Evolutionary conservation across 2,329 filamentous ascomycete genomes (phyloP).

Genomic region (Mycosphaerella sp.): DNA sequence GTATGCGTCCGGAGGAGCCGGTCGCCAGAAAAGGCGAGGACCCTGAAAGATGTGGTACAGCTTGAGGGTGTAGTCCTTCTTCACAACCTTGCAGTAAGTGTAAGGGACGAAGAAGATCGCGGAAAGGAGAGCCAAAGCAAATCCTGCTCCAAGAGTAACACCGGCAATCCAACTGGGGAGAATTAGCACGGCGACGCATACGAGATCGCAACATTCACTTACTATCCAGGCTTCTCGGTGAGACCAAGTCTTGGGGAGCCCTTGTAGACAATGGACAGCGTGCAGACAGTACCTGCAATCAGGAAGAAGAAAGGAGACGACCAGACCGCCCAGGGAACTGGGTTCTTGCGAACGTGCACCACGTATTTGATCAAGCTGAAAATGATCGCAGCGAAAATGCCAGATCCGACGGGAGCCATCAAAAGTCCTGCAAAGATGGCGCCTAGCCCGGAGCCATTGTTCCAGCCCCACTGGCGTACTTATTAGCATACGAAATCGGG

Average conservation of each 20-base stretch:
- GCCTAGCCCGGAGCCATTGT: constrained; percentile 39
- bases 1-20: constrained; percentile 25
- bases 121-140: constrained; percentile 46
- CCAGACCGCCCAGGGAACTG: constrained; percentile 45
- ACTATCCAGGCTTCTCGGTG: constrained; percentile 35
- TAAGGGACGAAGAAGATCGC: constrained; percentile 54
- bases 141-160: constrained; percentile 50
- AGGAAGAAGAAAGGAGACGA: constrained; percentile 45
- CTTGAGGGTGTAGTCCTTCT: constrained; percentile 56
- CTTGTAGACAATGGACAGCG: constrained; percentile 54
- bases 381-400: constrained; percentile 43
- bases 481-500: constrained; percentile 52
- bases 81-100: constrained; percentile 53
- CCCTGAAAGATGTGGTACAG: constrained; percentile 51
- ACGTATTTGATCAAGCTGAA: constrained; percentile 44
- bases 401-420: constrained; percentile 46
- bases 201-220: not conserved
- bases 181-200: constrained; percentile 16
- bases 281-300: constrained; percentile 41
- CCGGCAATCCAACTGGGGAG: constrained; percentile 50
- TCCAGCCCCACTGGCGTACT: constrained; percentile 37
- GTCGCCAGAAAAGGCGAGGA: constrained; percentile 26
- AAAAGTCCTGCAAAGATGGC: constrained; percentile 40
- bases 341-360: constrained; percentile 44
- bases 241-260: constrained; percentile 45